Base-by-base conservation (phyloP, 2,329 filamentous ascomycete species). In the Alternaria solani region DNA sequence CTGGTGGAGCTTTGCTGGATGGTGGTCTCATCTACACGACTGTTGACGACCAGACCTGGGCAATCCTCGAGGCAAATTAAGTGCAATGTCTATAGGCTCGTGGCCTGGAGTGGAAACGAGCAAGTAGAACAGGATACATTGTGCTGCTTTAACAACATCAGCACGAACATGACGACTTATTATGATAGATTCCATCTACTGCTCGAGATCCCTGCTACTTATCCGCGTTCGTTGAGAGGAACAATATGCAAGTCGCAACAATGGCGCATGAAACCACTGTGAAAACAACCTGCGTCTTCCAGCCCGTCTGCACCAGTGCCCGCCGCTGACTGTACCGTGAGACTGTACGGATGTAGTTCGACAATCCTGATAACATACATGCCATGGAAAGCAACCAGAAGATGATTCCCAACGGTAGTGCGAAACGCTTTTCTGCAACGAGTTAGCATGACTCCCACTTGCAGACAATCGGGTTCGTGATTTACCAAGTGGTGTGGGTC, bases 21-120 rank as follows among this genome's bases (percentile, higher is more conserved):
- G 81, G 87, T 56, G 92, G 93, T 30, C 75, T 92, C 69, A 92
- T 97, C 66, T 99, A 93, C 81, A 92, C 93, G 28, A 99, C 96
- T 9, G 86, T 96, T 57, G 93, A 98, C 79, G 94, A 98, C 73
- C 86, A 92, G 79, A 98, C 94, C 1, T 98, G 92, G 90, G 92
- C 93, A 43, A 83, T 96, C 64, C 82, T 97, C 62, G 92, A 96
- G 60, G 87, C 69, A 36, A 72, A 77, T 59, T 77, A 67, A 57
- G 47, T 2, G 26, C 23, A 5, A n/a, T 20, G 28, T 52, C 16
- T 36, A 23, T 20, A 14, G 7, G 32, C 20, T 36, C 20, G 14
- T 25, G 14, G 12, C 18, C 34, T 28, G 28, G 18, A 12, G 20
- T 38, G 14, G 28, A 7, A 7, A 8, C 16, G 38, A 38, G 39